Evolutionary conservation across 2,329 filamentous ascomycete species (phyloP), one percentile per base, ranked within the genome.

Genomic region (Metarhizium humberi): DNA sequence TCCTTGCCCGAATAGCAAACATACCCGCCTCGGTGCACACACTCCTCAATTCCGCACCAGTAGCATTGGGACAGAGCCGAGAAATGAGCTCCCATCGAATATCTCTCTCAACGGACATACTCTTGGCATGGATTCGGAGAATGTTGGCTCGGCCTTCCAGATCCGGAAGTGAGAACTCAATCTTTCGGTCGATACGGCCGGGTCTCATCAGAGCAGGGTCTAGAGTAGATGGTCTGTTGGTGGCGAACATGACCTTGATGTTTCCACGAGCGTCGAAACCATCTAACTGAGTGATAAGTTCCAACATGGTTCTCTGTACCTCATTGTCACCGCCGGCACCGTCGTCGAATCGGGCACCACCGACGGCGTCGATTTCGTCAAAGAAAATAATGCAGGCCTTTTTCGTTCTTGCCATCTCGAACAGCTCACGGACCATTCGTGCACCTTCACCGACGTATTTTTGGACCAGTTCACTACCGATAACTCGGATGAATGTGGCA

Each of bases 241-340:
- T 97, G 56, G 92, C 92, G 68, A 97, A 97, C 92, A 97, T 97
- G 73, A 97, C 92, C 76, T 97, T 97, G 80, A 97, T 97, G 74
- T 97, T 97, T 71, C 92, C 92, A 71, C 92, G 82, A 51, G 91
- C 89, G 68, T 97, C 92, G 77, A 97, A 97, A 60, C 92, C 92
- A 67, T 97, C 92, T 50, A 97, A 80, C 73, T 97, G 92, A 38
- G 92, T 97, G 68, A 97, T 97, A 53, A 97, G 80, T 70, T 97
- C 92, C 79, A 97, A 75, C 92, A 97, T 97, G 61, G 92, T 97
- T 76, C 92, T 82, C 74, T 97, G 92, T 6, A 97, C 92, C 72
- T 97, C 92, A 69, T 97, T 97, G 73, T 97, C 92, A 67, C 92
- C 92, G 64, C 92, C 92, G 59, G 92, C 92, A 62, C 92, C 92